Evolutionary conservation across 2,329 filamentous ascomycete species (phyloP), one percentile per base, ranked within the genome.

Genomic region (Diaporthe capsici): DNA sequence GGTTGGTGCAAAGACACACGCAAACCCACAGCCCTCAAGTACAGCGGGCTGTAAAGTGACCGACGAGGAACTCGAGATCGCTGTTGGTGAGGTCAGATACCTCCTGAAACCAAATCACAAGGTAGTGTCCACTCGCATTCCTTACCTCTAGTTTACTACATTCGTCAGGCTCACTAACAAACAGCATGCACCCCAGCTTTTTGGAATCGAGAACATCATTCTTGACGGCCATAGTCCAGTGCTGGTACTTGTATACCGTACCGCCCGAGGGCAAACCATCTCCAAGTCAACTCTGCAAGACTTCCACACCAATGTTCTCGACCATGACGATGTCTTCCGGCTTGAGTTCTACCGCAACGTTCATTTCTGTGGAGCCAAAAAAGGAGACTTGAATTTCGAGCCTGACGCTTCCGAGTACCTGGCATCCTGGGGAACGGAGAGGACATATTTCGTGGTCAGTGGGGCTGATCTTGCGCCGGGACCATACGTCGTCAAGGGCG

Each of bases 381-480:
- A 63, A 25, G 60, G 44, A n/a, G 58, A 42, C 4, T 8, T 42
- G 13, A 31, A 63, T 17, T 47, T 63, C 7, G 60, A 63, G 39
- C 39, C 60, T 8, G 60, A 47, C 39, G 60, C 25, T 39, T 44
- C 13, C 9, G n/a, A 63, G 6, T 44, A 63, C 7, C 15, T 63
- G 7, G 28, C n/a, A 4, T 22, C 15, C 39, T 20, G 60, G n/a
- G 39, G 39, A 4, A 44, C 60, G 6, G n/a, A 44, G 34, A 42
- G 25, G 15, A 61, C 58, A 15, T 61, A 44, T 42, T 61, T 61
- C 37, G 37, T 61, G 37, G 58, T n/a, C 13, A 42, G 58, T 61
- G 37, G 37, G 28, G 37, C 37, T 42, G 39, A 63, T 12, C 12
- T 17, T 31, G n/a, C n/a, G 4, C 60, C 60, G n/a, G 60, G 60